A percentile compares a stretch with the other conserved stretches of the same genome.
Evolutionary conservation across 495 filamentous ascomycete species (phyloP).

Genomic region (Aspergillus heteromorphus): DNA sequence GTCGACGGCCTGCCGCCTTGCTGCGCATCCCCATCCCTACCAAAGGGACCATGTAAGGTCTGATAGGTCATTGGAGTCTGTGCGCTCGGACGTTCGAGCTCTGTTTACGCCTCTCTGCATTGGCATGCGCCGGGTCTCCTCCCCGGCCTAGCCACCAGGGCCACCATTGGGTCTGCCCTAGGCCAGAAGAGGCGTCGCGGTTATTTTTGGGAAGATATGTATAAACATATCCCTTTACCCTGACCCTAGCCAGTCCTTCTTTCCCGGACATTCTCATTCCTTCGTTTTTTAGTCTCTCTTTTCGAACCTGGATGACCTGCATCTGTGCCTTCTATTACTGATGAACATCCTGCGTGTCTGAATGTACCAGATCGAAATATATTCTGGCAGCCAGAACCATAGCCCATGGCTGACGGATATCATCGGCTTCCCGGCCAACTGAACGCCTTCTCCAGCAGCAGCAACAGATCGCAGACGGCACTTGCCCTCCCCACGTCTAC

Average conservation of each 20-base stretch:
- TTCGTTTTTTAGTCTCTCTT: constrained; percentile 9
- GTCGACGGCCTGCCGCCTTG: constrained; percentile 34
- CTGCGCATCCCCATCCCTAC: constrained; percentile 37
- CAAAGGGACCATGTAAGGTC: constrained; percentile 43
- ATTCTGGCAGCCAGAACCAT: constrained; percentile 16
- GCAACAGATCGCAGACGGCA: constrained; percentile 33
- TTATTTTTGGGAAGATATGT: constrained; percentile 26
- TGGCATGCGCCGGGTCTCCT: constrained; percentile 36
- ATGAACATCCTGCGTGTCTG: constrained; percentile 10
- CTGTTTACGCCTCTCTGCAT: constrained; percentile 40
- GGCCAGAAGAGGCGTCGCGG: constrained; percentile 6
- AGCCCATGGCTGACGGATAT: constrained; percentile 43
- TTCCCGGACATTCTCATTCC: constrained; percentile 5
- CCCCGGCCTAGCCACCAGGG: constrained; percentile 25
- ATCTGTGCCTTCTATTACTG: constrained; percentile 2
- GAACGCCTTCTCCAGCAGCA: constrained; percentile 28
- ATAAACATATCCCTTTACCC: constrained; percentile 38
- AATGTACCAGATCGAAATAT: not conserved
- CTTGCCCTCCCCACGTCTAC: constrained; percentile 30
- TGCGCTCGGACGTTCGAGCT: constrained; percentile 28
- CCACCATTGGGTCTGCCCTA: constrained; percentile 1
- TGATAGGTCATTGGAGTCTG: constrained; percentile 39
- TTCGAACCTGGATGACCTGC: not conserved
- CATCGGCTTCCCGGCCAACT: constrained; percentile 29
- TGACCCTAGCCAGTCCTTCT: constrained; percentile 26